Base-by-base conservation (phyloP, 1,139 yeast species). In the Wickerhamomyces sp. region DNA sequence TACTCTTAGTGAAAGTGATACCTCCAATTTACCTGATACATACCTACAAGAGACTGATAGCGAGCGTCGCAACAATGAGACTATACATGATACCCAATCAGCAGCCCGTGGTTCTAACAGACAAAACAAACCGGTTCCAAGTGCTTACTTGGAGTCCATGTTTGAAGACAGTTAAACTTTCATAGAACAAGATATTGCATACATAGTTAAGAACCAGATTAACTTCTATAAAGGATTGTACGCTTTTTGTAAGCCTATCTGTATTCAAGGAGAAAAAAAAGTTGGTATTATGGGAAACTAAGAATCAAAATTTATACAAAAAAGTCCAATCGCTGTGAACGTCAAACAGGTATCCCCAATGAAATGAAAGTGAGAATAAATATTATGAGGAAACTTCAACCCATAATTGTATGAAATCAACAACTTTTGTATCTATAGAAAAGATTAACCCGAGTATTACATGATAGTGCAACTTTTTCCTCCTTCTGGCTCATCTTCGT, bases 91-190 rank as follows among this genome's bases (percentile, higher is more conserved):
- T 10, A 28, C 30, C 13, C 19, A 17, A 29, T 18, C 32, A 13
- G 29, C 39, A 3, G 38, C 20, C 14, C 46, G 55, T 28, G 43
- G 44, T 9, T 31, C 38, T 9, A 46, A 44, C 21, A 47, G 50
- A 32, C 36, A 33, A n/a, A 47, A 52, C 12, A 54, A 51, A 42
- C 46, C 75, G 7, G 67, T 74, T 36, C 83, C 84, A 27, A 72
- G 79, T 46, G 70, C 72, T 71, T 76, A 72, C 51, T 67, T 78
- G 53, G 82, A 78, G 37, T 74, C 73, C 47, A 68, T 77, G 65
- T 69, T 77, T 45, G 78, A 72, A 19, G 60, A 55, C 44, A 57
- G 58, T 12, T 13, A 24, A 14, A 24, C 7, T 12, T 8, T 24
- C 13, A 7, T n/a, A n/a, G n/a, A n/a, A 27, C n/a, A 15, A 27